Evolutionary conservation across 2,329 filamentous ascomycete genomes (phyloP).

Genomic region (Penicillium decumbens): DNA sequence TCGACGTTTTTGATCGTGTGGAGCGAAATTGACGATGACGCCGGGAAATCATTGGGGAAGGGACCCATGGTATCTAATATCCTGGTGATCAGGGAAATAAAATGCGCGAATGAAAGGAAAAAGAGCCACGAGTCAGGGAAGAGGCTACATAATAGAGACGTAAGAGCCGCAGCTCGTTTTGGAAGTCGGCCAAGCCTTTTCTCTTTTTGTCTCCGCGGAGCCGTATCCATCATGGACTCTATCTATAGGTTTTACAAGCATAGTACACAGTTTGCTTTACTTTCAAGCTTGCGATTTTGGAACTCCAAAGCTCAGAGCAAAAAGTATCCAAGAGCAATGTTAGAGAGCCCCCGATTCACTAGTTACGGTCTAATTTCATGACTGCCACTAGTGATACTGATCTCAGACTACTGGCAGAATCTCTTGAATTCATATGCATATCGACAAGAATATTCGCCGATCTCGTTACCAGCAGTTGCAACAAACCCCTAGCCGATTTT

Average conservation of each 20-base stretch:
- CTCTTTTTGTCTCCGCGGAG: too few species aligned
- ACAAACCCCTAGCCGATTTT: not conserved
- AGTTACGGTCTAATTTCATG: not conserved
- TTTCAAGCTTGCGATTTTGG: too few species aligned
- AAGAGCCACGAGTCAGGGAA: not conserved
- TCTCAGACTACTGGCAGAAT: not conserved
- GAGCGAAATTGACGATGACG: conserved; percentile 18
- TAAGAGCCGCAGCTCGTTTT: too few species aligned
- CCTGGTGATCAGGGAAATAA: not conserved
- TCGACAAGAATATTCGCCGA: not conserved
- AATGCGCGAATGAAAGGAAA: not conserved
- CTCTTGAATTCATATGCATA: not conserved
- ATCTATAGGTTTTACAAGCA: too few species aligned
- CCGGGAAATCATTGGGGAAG: conserved; percentile 8
- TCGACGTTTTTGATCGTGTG: conserved; percentile 16
- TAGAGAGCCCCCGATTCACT: not conserved
- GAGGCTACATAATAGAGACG: too few species aligned
- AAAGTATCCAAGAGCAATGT: too few species aligned
- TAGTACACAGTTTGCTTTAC: too few species aligned
- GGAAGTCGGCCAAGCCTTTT: too few species aligned
- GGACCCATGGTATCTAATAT: conserved; percentile 10
- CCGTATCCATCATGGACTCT: too few species aligned
- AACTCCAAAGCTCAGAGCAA: too few species aligned
- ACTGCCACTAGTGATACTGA: not conserved
- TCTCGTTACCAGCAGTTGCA: not conserved